Conservation (phyloP, 176 grass and related monocot genomes). For the Carex scoparia region DNA sequence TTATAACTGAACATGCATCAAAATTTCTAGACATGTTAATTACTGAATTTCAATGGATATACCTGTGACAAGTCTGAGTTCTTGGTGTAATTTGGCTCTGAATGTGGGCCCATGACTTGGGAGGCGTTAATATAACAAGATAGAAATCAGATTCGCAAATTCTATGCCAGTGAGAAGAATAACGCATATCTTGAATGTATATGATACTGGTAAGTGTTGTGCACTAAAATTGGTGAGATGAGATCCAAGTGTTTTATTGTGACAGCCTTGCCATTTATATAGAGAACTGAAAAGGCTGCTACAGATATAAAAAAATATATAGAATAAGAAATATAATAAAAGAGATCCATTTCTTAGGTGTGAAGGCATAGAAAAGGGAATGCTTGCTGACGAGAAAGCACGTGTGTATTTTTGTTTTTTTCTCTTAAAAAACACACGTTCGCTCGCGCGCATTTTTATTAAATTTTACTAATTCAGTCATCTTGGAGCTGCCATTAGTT, state of each 20-base stretch:
- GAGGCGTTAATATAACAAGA: conserved; percentile 12
- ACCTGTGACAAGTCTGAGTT: conserved; percentile 16
- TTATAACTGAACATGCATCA: not conserved
- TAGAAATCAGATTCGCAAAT: conserved; percentile 13
- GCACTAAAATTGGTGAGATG: conserved; percentile 2
- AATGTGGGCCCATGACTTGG: conserved; percentile 17
- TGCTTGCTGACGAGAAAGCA: conserved; percentile 1
- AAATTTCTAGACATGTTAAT: too few species aligned
- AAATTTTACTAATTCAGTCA: not conserved
- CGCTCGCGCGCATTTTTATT: not conserved
- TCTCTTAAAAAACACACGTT: not conserved
- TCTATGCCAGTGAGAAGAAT: conserved; percentile 22
- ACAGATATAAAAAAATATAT: not conserved
- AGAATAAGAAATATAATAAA: not conserved
- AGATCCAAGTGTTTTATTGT: not conserved
- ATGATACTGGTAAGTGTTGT: not conserved
- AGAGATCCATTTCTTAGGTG: conserved; percentile 12
- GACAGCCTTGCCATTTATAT: not conserved
- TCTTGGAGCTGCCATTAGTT: not conserved
- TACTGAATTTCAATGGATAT: not conserved
- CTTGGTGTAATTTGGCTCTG: not conserved
- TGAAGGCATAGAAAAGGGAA: not conserved
- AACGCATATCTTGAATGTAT: conserved; percentile 13
- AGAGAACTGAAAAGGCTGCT: not conserved
- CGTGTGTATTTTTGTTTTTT: not conserved